Evolutionary conservation across 768 basidiomycete species (phyloP), one percentile per base, ranked within the genome.

Genomic region (Cystobasidium ongulense): DNA sequence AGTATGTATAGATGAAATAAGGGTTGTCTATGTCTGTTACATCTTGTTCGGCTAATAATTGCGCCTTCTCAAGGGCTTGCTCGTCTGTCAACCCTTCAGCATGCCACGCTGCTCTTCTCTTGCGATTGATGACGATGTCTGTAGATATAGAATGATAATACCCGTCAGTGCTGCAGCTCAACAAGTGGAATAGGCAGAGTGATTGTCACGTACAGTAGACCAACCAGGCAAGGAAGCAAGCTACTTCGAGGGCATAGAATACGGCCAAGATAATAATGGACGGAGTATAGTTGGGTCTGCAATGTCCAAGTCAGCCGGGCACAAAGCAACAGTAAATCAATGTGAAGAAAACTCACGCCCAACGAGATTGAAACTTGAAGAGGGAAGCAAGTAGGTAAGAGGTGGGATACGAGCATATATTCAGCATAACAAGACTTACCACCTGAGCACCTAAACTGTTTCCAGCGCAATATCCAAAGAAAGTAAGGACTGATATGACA

Each of bases 381-480:
- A 10, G n/a, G 29, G 11, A 54, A 54, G 29, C 21, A 59, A 27
- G 15, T 27, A 5, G 11, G 57, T 29, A 5, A 29, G 52, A 7
- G 39, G 17, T 39, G 5, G 52, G 27, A 7, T 5, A 8, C 52
- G 52, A 54, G n/a, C 8, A 54, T n/a, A 7, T 54, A 10, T 23
- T 54, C 8, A 54, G 7, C 7, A 7, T 7, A 7, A 39, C n/a
- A 54, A 7, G 52, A 59, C 57, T 5, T 35, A 59, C 57, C 11
- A 59, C 57, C 29, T 64, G 63, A 46, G 63, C 63, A 25, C 63
- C 63, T 5, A 64, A 13, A 41, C 33, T 41, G n/a, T 64, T 64
- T 8, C 63, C 63, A 25, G 63, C 23, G 63, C 63, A 64, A 25
- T 64, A 64, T 23, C 36, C 63, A 35, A 64, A 39, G 63, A 64